Base-by-base conservation (phyloP, 163 green algal genomes). In the Scenedesmus sp. region DNA sequence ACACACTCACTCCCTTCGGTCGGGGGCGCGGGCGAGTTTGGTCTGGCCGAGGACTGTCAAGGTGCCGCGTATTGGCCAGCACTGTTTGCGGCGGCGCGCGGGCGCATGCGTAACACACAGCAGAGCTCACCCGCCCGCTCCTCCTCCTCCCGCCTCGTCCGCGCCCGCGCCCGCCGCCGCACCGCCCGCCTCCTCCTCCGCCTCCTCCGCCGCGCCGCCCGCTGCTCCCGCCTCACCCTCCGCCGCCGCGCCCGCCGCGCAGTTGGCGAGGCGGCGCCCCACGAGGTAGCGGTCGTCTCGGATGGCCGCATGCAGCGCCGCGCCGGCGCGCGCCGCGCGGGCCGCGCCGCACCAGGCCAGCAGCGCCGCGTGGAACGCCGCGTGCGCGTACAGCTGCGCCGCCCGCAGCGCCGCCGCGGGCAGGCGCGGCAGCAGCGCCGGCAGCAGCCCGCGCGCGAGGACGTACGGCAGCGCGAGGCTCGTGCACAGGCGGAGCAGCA, bases 271-370 rank as follows among this genome's bases (percentile, higher is more conserved):
- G 53, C 63, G 20, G 42, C 65, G 20, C 18, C 75, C 75, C 56
- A 83, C 63, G 1, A 83, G 54, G 33, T 83, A 83, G 39, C 58
- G 63, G 26, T 83, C 75, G 48, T 83, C 75, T 20, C 75, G 64
- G 39, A 83, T 83, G 2, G 75, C 39, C 48, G 77, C 71, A 20
- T 83, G 75, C 51, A 83, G 47, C 57, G 77, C 48, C 36, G 44
- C 57, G 4, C 48, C 54, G 29, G 53, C 39, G 11, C 9, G 7
- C 15, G 36, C 51, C 54, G 71, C 13, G 42, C 42, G 39, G 11
- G 26, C n/a, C 6, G 17, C 26, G 28, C 51, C 64, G 22, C 77
- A 44, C 14, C n/a, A 63, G 26, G 36, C 45, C 36, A 71, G 10
- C 18, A 39, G 62, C 2, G 31, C n/a, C 24, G 53, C 64, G 42